These are phyloP conservation scores for Alternaria longipes DNA, from an alignment of 2,329 filamentous ascomycete species.

Conservation along the genomic window DNA sequence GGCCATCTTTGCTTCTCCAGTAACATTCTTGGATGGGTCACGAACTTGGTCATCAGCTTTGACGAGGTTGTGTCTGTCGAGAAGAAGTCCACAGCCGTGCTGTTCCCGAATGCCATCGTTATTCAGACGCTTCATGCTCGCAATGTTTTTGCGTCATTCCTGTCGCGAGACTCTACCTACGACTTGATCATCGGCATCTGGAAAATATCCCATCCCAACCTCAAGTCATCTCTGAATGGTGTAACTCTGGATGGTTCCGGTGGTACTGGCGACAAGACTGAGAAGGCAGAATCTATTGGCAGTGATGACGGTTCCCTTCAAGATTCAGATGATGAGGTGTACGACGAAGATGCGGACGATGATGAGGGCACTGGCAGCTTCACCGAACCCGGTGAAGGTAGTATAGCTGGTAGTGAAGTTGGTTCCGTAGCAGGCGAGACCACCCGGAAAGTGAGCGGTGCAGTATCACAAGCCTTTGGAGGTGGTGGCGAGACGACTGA, in stretches of 20 bases:
- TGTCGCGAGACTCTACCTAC: conserved; percentile 94
- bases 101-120: conserved; percentile 97
- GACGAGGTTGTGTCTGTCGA: conserved; percentile 97
- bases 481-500: conserved; percentile 40
- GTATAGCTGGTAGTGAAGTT: conserved; percentile 63
- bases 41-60: conserved; percentile 96
- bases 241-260: conserved; percentile 77
- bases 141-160: conserved; percentile 94
- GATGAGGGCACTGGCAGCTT: conserved; percentile 74
- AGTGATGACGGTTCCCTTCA: conserved; percentile 62
- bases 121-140: conserved; percentile 95
- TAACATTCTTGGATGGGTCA: conserved; percentile 98
- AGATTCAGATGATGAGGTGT: conserved; percentile 78
- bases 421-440: conserved; percentile 63
- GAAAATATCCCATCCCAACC: conserved; percentile 92
- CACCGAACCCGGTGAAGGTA: conserved; percentile 63
- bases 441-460: conserved; percentile 74
- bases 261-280: conserved; percentile 84
- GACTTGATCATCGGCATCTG: conserved; percentile 97
- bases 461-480: conserved; percentile 52
- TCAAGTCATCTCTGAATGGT: conserved; percentile 91
- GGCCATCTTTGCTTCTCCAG: conserved; percentile 98
- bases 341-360: conserved; percentile 81
- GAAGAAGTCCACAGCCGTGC: conserved; percentile 91
- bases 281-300: conserved; percentile 74